phyloP scores from a whole-genome alignment of 352 stramenopile species.

The Blastocystis sp. region DNA sequence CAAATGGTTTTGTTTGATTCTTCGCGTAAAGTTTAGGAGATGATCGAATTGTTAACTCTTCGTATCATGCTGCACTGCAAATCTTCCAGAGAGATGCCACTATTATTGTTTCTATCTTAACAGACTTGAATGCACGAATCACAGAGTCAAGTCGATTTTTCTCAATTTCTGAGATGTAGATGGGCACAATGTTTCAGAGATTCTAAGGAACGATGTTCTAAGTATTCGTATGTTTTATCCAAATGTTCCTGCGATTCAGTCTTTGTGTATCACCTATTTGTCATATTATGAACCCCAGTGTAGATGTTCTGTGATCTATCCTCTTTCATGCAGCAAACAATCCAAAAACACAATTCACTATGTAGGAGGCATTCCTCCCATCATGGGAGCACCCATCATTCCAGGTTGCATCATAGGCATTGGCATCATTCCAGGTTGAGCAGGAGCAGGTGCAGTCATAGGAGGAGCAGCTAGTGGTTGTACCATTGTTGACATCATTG shows the following conservation, averaged over 20 bases:
- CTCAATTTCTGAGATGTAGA: background rate
- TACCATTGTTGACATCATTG: conserved; percentile 42
- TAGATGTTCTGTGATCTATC: background rate
- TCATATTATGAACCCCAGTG: background rate
- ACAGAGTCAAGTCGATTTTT: background rate
- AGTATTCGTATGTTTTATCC: conserved; percentile 44
- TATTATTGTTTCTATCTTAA: background rate
- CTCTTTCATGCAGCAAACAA: conserved; percentile 32
- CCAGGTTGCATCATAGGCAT: background rate
- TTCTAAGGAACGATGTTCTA: conserved; percentile 39
- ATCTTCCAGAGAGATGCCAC: conserved; percentile 50
- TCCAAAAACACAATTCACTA: background rate
- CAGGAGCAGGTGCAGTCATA: background rate
- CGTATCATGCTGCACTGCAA: conserved; percentile 33
- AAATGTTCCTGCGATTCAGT: background rate
- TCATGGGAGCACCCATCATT: background rate
- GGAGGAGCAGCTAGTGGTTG: background rate
- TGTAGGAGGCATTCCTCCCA: background rate
- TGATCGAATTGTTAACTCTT: background rate
- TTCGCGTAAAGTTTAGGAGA: background rate
- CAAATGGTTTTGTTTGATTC: background rate
- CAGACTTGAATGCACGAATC: conserved; percentile 12
- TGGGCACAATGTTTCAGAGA: background rate
- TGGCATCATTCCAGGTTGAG: conserved; percentile 39
- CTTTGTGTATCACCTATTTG: conserved; percentile 7